Evolutionary conservation across 306 rosid species (phyloP).

Genomic region (Arachis stenosperma): DNA sequence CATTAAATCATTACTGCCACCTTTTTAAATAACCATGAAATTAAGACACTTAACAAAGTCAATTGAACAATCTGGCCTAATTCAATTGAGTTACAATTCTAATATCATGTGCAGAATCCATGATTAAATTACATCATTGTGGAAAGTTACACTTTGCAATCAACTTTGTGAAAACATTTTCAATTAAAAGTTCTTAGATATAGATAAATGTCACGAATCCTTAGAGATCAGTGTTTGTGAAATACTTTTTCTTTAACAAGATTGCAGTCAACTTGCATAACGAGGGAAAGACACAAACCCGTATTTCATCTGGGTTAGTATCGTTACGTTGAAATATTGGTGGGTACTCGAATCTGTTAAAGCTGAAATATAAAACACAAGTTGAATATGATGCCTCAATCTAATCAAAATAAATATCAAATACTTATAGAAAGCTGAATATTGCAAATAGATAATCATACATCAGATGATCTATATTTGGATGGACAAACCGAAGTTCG

Average conservation of each 20-base stretch:
- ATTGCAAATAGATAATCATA: slow-evolving; percentile 51
- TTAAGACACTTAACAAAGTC: slow-evolving; percentile 1
- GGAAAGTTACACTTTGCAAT: slow-evolving; percentile 8
- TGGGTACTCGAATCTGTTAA: slow-evolving; percentile 83
- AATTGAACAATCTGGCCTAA: slow-evolving; percentile 26
- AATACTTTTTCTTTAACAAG: slow-evolving; percentile 27
- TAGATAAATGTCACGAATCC: neutral
- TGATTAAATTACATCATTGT: neutral
- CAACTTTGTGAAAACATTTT: slow-evolving; percentile 15
- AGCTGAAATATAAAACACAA: slow-evolving; percentile 61
- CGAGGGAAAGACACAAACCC: slow-evolving; percentile 65
- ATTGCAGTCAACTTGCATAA: slow-evolving; percentile 19
- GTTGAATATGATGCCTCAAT: slow-evolving; percentile 35
- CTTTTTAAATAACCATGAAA: slow-evolving; percentile 24
- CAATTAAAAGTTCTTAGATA: slow-evolving; percentile 7
- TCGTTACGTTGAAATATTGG: slow-evolving; percentile 89
- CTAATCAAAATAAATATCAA: slow-evolving; percentile 31
- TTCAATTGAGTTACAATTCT: neutral
- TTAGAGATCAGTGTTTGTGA: slow-evolving; percentile 5
- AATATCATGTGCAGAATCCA: slow-evolving; percentile 4
- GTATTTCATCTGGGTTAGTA: slow-evolving; percentile 73
- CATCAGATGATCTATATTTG: slow-evolving; percentile 95
- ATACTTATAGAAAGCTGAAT: slow-evolving; percentile 34
- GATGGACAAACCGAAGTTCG: slow-evolving; percentile 86
- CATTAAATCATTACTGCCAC: slow-evolving; percentile 16